A percentile compares a stretch with the other conserved stretches of the same genome.
These are phyloP conservation scores for Lepiota subincarnata DNA, from an alignment of 768 basidiomycete genomes.

Conservation along the genomic window DNA sequence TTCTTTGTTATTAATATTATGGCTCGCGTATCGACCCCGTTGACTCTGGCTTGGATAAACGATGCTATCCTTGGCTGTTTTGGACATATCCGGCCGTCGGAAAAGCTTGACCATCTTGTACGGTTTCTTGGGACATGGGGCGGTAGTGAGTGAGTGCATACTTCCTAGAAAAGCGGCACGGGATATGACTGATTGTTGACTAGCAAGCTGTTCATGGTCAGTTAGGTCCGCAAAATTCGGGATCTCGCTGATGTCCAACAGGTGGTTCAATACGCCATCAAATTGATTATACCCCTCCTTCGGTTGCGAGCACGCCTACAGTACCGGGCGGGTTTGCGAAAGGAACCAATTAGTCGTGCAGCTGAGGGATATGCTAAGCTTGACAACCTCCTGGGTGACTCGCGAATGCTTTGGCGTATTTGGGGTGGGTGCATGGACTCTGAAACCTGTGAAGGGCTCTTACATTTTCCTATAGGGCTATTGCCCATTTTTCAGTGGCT, in stretches of 20 bases:
- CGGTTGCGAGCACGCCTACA: slow-evolving; percentile 66
- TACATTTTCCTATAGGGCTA: slow-evolving; percentile 43
- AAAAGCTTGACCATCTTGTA: slow-evolving; percentile 67
- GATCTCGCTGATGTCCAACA: slow-evolving; percentile 21
- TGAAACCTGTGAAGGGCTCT: background rate
- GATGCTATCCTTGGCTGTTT: slow-evolving; percentile 66
- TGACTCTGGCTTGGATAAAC: slow-evolving; percentile 48
- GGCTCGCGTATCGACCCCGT: slow-evolving; percentile 45
- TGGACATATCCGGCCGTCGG: slow-evolving; percentile 50
- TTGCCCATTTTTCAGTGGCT: slow-evolving; percentile 80
- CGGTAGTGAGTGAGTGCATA: slow-evolving; percentile 72
- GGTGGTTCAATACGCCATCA: slow-evolving; percentile 72
- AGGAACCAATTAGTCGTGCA: slow-evolving; percentile 46
- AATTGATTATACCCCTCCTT: slow-evolving; percentile 64
- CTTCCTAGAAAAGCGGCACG: slow-evolving; percentile 4
- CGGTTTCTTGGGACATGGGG: slow-evolving; percentile 80
- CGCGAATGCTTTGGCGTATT: slow-evolving; percentile 70
- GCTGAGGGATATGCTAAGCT: slow-evolving; percentile 54
- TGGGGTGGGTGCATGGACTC: slow-evolving; percentile 55
- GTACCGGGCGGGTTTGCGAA: slow-evolving; percentile 56
- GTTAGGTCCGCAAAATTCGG: slow-evolving; percentile 8
- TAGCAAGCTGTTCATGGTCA: slow-evolving; percentile 76
- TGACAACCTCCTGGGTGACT: slow-evolving; percentile 54
- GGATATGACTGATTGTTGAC: slow-evolving; percentile 10
- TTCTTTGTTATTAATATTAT: slow-evolving; percentile 28